A percentile compares a stretch with the other conserved stretches of the same genome.
Conservation (phyloP, 352 stramenopile genomes). For the Globisporangium paddicum region DNA sequence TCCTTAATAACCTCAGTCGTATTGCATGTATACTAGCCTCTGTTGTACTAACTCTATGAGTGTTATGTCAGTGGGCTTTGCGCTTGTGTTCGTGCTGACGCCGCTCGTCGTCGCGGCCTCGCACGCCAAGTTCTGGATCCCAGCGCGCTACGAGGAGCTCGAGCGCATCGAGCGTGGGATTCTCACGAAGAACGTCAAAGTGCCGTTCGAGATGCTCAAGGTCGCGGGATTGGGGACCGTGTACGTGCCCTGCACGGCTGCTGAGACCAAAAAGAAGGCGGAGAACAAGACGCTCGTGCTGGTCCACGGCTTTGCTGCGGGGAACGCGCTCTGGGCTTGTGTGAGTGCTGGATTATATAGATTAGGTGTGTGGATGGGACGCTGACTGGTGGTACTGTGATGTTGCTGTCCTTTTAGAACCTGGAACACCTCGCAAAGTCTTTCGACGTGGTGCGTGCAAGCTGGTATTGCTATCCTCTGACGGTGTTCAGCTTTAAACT, state of each 20-base stretch:
- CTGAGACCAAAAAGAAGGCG: slow-evolving; percentile 1
- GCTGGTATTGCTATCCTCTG: background rate
- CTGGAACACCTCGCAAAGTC: slow-evolving; percentile 48
- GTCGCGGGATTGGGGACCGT: slow-evolving; percentile 59
- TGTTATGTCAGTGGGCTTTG: slow-evolving; percentile 18
- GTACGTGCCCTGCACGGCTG: slow-evolving; percentile 37
- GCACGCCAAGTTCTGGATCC: slow-evolving; percentile 41
- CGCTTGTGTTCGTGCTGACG: slow-evolving; percentile 25
- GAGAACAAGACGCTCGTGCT: slow-evolving; percentile 43
- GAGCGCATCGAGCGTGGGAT: slow-evolving; percentile 45
- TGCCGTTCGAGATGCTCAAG: slow-evolving; percentile 43
- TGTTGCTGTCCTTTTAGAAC: slow-evolving; percentile 30
- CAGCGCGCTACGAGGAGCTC: slow-evolving; percentile 39
- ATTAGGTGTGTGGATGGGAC: too few relatives aligned
- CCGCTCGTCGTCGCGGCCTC: slow-evolving; percentile 30
- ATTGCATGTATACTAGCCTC: background rate
- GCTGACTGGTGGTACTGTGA: background rate
- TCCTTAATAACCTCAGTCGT: too few relatives aligned
- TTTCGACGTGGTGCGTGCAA: slow-evolving; percentile 47
- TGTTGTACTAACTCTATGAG: background rate
- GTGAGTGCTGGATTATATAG: slow-evolving; percentile 19
- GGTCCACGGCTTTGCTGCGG: slow-evolving; percentile 57
- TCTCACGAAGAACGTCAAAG: slow-evolving; percentile 32
- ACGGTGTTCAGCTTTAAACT: background rate
- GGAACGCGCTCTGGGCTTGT: slow-evolving; percentile 66